Evolutionary conservation across 805 yeast genomes (phyloP).

Genomic region (Saturnispora dispora): DNA sequence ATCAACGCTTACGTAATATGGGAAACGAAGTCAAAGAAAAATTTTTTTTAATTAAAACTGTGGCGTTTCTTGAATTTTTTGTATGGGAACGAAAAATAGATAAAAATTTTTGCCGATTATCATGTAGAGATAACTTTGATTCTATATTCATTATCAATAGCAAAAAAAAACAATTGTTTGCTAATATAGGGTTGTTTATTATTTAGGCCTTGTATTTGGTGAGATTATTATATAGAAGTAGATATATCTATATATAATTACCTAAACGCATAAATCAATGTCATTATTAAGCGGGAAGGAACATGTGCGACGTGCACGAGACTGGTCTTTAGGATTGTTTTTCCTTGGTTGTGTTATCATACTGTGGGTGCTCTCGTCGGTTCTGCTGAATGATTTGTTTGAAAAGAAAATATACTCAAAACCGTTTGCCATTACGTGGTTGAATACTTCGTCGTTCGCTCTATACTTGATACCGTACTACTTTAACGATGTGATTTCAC

Average conservation of each 20-base stretch:
- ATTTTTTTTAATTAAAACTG: neutral
- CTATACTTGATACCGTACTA: conserved; percentile 63
- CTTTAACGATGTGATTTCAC: conserved; percentile 9
- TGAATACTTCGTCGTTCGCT: conserved; percentile 79
- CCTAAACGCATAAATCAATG: neutral
- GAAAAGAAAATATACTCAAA: conserved; percentile 62
- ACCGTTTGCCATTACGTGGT: conserved; percentile 87
- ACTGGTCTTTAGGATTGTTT: conserved; percentile 74
- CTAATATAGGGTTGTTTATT: neutral
- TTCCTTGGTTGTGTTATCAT: conserved; percentile 68
- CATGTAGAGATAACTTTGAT: neutral
- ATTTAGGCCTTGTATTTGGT: neutral
- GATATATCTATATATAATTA: neutral
- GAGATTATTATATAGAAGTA: neutral
- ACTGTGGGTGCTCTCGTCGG: conserved; percentile 88
- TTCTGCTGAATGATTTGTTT: conserved; percentile 68
- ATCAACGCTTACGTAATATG: neutral
- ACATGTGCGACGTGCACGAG: conserved; percentile 12
- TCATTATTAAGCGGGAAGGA: neutral
- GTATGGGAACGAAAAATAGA: neutral
- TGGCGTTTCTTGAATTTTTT: neutral
- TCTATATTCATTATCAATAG: neutral
- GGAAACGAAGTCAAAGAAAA: neutral
- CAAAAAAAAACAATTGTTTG: neutral
- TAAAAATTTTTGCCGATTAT: neutral